These are phyloP conservation scores for Apiotrichum laibachii DNA, from an alignment of 1,284 basidiomycete genomes.

Conservation along the genomic window DNA sequence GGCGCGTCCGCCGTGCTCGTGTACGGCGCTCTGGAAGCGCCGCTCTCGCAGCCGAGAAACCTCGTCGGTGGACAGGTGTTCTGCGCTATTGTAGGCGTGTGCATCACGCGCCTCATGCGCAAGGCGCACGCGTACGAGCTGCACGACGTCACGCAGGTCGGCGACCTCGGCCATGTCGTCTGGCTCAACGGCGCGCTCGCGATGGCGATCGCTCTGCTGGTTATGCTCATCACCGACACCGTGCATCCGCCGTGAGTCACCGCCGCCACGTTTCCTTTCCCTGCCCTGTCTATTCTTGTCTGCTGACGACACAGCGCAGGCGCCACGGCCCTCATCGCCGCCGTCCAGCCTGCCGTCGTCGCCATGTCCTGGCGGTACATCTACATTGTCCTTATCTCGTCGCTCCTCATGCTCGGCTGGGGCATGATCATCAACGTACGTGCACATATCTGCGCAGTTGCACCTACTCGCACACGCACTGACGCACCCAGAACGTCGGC, in stretches of 20 bases:
- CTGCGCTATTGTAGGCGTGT: constrained; percentile 58
- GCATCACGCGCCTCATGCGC: constrained; percentile 60
- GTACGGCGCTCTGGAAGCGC: constrained; percentile 61
- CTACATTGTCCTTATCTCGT: constrained; percentile 60
- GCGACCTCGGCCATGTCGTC: constrained; percentile 45
- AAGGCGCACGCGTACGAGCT: constrained; percentile 52
- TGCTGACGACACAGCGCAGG: constrained; percentile 52
- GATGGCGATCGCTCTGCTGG: constrained; percentile 57
- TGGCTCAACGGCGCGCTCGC: constrained; percentile 62
- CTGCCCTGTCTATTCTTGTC: neutral
- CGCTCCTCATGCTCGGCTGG: constrained; percentile 56
- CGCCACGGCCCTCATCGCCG: constrained; percentile 56
- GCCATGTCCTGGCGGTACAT: constrained; percentile 62
- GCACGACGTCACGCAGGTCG: constrained; percentile 27
- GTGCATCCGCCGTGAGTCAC: constrained; percentile 59
- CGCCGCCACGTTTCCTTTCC: neutral
- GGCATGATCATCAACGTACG: constrained; percentile 57
- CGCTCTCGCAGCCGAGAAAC: constrained; percentile 62
- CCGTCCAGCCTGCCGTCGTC: constrained; percentile 55
- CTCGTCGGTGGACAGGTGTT: constrained; percentile 61
- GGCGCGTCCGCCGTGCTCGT: constrained; percentile 63
- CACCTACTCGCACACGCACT: neutral
- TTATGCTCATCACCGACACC: constrained; percentile 60
- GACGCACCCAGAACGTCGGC: constrained; percentile 55
- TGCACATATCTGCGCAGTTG: neutral